These are phyloP conservation scores for Microcyclospora pomicola DNA, from an alignment of 2,329 filamentous ascomycete species.

Conservation along the genomic window DNA sequence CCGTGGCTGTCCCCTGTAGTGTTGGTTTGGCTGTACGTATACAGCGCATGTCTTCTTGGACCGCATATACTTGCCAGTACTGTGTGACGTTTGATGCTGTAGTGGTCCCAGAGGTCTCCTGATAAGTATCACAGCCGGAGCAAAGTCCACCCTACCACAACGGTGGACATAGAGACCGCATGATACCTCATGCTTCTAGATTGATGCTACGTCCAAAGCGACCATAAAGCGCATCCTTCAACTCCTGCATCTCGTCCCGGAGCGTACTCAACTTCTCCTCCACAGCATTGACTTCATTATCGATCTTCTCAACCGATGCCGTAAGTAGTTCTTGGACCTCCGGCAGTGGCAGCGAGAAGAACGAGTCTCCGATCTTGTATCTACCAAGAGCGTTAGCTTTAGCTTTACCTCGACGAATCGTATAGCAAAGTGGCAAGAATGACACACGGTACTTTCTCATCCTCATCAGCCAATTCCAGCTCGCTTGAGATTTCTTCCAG, in stretches of 20 bases:
- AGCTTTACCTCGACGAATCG: conserved; percentile 1
- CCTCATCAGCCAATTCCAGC: conserved; percentile 88
- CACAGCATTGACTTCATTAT: conserved; percentile 58
- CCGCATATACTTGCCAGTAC: too few species aligned
- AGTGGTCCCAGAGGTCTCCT: too few species aligned
- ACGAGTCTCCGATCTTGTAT: conserved; percentile 94
- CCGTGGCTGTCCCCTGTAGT: too few species aligned
- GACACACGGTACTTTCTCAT: conserved; percentile 78
- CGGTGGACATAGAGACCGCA: background rate
- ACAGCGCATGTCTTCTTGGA: too few species aligned
- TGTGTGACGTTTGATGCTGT: too few species aligned
- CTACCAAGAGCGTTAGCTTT: conserved; percentile 31
- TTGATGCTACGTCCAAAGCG: conserved; percentile 96
- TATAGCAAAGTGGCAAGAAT: background rate
- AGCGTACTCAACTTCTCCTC: conserved; percentile 64
- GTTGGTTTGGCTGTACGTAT: too few species aligned
- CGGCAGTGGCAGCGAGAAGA: conserved; percentile 70
- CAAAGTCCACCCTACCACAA: too few species aligned
- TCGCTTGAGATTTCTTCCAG: conserved; percentile 84
- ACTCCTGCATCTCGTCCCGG: conserved; percentile 72
- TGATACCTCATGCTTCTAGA: conserved; percentile 50
- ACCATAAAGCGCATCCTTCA: conserved; percentile 88
- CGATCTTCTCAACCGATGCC: conserved; percentile 56
- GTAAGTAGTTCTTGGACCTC: conserved; percentile 79
- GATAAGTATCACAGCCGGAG: too few species aligned